phyloP scores from a whole-genome alignment of 1,284 basidiomycete species.

The Ganoderma sinense region DNA sequence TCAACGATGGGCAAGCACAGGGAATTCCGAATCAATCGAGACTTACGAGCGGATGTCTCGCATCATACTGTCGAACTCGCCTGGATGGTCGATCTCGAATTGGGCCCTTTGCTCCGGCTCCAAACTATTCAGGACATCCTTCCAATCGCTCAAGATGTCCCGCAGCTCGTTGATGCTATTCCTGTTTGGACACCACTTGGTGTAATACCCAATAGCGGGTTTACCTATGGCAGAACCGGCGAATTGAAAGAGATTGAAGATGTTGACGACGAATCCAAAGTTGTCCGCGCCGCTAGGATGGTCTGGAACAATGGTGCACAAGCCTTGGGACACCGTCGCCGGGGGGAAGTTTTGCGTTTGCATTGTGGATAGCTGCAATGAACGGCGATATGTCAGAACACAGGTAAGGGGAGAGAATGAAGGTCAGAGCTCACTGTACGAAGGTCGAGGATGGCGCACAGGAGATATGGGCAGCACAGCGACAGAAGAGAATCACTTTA shows the following conservation, averaged over 20 bases:
- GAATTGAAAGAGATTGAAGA: neutral
- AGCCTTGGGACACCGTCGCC: no score
- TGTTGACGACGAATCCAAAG: neutral
- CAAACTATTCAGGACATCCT: neutral
- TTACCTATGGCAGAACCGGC: no score
- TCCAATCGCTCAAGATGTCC: neutral
- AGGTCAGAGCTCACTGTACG: no score
- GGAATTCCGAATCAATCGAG: neutral
- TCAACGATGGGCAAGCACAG: no score
- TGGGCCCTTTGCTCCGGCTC: neutral
- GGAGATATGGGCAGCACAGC: no score
- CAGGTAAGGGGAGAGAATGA: no score
- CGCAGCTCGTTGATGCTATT: neutral
- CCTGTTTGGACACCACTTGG: neutral
- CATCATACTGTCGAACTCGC: neutral
- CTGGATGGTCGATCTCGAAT: conserved; percentile 32
- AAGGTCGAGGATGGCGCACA: no score
- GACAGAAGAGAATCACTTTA: no score
- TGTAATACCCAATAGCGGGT: neutral
- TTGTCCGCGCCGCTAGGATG: neutral
- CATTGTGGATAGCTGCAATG: neutral
- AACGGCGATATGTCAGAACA: no score
- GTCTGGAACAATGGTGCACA: no score
- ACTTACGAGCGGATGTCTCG: neutral
- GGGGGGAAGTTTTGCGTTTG: neutral